Conservation (phyloP, 2,329 filamentous ascomycete species). For the Colletotrichum sp. region DNA sequence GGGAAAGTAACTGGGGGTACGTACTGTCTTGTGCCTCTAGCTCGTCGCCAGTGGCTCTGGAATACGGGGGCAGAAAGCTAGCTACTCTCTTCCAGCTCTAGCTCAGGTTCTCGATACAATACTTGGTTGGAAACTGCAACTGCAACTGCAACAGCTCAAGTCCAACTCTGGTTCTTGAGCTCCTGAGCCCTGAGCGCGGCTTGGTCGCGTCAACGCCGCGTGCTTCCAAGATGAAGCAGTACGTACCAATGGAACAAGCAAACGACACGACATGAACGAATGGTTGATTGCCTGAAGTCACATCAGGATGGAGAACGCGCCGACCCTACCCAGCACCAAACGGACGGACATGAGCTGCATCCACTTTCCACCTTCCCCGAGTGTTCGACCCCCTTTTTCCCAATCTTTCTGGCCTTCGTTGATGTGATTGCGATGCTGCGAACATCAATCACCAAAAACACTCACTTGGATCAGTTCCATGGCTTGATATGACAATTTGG, state of each 20-base stretch:
- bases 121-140: neutral
- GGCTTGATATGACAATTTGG: neutral
- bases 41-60: neutral
- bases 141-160: neutral
- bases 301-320: neutral
- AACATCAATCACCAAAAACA: neutral
- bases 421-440: constrained; percentile 3
- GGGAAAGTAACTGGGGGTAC: neutral
- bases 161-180: neutral
- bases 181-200: neutral
- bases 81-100: neutral
- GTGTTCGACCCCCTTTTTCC: constrained; percentile 6
- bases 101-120: neutral
- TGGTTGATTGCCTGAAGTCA: neutral
- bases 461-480: neutral
- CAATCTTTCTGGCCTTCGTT: neutral
- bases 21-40: neutral
- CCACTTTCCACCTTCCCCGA: constrained; percentile 22
- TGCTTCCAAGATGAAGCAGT: neutral
- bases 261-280: neutral
- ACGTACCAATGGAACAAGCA: neutral
- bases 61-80: neutral
- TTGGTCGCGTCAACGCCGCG: neutral
- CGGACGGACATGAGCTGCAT: constrained; percentile 9
- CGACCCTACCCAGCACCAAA: neutral